Percentiles rank a stretch among this genome's conserved stretches.
Evolutionary conservation across 1,284 basidiomycete genomes (phyloP).

Genomic region (Ustilago shanxiensis): DNA sequence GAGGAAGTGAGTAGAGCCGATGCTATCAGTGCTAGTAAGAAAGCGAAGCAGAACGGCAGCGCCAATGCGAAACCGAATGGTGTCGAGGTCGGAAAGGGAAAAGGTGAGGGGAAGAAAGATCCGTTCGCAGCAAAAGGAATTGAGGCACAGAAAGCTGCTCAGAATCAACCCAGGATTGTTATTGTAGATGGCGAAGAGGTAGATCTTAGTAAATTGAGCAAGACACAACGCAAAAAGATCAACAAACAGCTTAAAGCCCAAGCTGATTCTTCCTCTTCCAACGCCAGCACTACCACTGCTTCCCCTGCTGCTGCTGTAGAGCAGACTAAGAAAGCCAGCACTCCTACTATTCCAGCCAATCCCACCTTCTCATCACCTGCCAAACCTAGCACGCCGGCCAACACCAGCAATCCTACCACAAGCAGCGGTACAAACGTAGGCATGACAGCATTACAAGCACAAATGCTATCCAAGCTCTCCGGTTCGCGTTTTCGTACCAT

Average conservation of each 20-base stretch:
- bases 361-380: neutral
- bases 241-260: slow-evolving; percentile 52
- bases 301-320: neutral
- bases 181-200: slow-evolving; percentile 25
- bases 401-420: neutral
- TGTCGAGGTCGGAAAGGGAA: slow-evolving; percentile 9
- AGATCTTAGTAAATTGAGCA: slow-evolving; percentile 51
- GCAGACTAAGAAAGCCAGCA: no score
- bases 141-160: slow-evolving; percentile 35
- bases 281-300: neutral
- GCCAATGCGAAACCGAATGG: neutral
- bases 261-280: neutral
- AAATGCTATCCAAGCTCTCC: slow-evolving; percentile 62
- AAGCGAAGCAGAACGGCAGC: slow-evolving; percentile 21
- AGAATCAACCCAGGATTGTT: slow-evolving; percentile 37
- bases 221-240: slow-evolving; percentile 63
- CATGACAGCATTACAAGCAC: slow-evolving; percentile 58
- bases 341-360: neutral
- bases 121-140: slow-evolving; percentile 43
- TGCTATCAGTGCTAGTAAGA: slow-evolving; percentile 27
- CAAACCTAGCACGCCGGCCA: neutral
- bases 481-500: slow-evolving; percentile 70
- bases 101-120: slow-evolving; percentile 33
- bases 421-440: slow-evolving; percentile 7
- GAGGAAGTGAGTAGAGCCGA: slow-evolving; percentile 38